phyloP scores from a whole-genome alignment of 192 early-diverging fungal species.

The Mortierella alpina region DNA sequence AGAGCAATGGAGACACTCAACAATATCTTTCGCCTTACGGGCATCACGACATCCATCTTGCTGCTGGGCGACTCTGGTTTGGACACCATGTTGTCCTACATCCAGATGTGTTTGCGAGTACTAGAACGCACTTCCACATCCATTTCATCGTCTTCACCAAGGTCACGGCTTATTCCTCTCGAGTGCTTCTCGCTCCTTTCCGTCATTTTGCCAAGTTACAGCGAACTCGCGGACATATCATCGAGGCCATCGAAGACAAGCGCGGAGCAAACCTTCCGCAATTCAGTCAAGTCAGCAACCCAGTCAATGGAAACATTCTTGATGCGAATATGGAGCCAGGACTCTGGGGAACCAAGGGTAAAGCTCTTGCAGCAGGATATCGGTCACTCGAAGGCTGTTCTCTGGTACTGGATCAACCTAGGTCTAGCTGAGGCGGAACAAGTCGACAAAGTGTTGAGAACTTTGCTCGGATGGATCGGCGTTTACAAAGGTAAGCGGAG shows the following conservation, averaged over 20 bases:
- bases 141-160: not conserved
- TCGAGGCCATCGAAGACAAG: not conserved
- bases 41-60: conserved; percentile 15
- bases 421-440: conserved; percentile 14
- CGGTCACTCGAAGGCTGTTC: conserved; percentile 16
- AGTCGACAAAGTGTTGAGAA: conserved; percentile 8
- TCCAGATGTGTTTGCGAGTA: conserved; percentile 15
- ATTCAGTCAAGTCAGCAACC: conserved; percentile 3
- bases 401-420: conserved; percentile 11
- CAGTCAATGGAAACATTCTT: conserved; percentile 35
- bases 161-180: conserved; percentile 15
- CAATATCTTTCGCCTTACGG: conserved; percentile 38
- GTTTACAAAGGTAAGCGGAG: conserved; percentile 18
- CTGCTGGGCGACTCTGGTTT: conserved; percentile 3
- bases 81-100: conserved; percentile 17
- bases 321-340: conserved; percentile 4
- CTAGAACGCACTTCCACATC: conserved; percentile 7
- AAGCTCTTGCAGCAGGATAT: not conserved
- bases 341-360: not conserved
- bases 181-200: conserved; percentile 28
- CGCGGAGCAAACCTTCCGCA: conserved; percentile 6
- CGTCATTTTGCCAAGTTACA: conserved; percentile 16
- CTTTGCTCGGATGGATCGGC: conserved; percentile 28
- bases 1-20: conserved; percentile 16
- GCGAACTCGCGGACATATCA: not conserved